A percentile compares a stretch with the other conserved stretches of the same genome.
These are phyloP conservation scores for Termitomyces sp. DNA, from an alignment of 768 basidiomycete genomes.

Conservation along the genomic window DNA sequence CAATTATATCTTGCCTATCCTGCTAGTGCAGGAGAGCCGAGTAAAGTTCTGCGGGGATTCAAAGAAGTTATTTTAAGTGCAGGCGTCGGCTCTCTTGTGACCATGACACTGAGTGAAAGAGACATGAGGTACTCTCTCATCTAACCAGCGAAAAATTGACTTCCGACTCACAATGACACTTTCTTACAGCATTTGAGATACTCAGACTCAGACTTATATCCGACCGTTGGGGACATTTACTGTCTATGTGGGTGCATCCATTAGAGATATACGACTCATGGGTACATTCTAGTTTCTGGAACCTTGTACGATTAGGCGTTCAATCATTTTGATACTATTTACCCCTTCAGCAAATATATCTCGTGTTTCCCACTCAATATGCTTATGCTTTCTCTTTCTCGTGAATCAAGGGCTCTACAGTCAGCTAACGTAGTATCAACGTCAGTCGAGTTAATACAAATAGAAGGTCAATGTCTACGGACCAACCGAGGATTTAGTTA, in stretches of 20 bases:
- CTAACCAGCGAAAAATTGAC: neutral
- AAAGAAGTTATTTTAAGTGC: slow-evolving; percentile 37
- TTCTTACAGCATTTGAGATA: slow-evolving; percentile 45
- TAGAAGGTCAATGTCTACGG: too few relatives aligned
- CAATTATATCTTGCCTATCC: slow-evolving; percentile 52
- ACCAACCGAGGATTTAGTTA: too few relatives aligned
- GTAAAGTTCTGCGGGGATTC: slow-evolving; percentile 46
- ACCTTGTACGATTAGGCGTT: neutral
- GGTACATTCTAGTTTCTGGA: slow-evolving; percentile 21
- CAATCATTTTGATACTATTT: neutral
- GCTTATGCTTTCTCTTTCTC: too few relatives aligned
- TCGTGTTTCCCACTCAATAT: neutral
- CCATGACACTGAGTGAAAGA: slow-evolving; percentile 30
- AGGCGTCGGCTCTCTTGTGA: slow-evolving; percentile 31
- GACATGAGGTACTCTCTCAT: slow-evolving; percentile 38
- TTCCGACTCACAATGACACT: too few relatives aligned
- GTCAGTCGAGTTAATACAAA: too few relatives aligned
- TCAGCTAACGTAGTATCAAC: too few relatives aligned
- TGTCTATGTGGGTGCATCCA: slow-evolving; percentile 51
- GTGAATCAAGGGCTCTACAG: too few relatives aligned
- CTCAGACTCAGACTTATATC: slow-evolving; percentile 42
- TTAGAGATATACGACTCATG: slow-evolving; percentile 39
- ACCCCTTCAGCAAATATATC: neutral
- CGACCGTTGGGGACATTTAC: slow-evolving; percentile 46
- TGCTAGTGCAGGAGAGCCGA: slow-evolving; percentile 40